These are phyloP conservation scores for Physaria fendleri DNA, from an alignment of 345 rosid species.

Conservation along the genomic window DNA sequence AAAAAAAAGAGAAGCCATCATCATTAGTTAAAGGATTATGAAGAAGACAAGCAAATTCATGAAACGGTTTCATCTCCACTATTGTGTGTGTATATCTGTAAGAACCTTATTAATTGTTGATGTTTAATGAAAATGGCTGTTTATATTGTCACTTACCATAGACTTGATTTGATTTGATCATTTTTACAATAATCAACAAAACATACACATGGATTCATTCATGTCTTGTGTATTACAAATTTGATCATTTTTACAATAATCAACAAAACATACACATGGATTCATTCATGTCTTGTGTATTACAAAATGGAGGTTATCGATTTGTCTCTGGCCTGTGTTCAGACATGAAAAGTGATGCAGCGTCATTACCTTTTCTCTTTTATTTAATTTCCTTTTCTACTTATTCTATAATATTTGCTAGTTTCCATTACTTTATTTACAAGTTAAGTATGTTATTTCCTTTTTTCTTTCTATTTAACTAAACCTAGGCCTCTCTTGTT, in stretches of 20 bases:
- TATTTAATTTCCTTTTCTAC: too few relatives aligned
- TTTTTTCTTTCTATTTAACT: too few relatives aligned
- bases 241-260: neutral
- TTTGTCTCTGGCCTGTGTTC: conserved; percentile 20
- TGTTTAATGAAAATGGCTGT: conserved; percentile 10
- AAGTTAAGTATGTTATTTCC: too few relatives aligned
- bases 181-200: conserved; percentile 7
- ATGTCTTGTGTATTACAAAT: neutral
- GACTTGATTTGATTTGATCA: conserved; percentile 1
- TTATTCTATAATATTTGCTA: too few relatives aligned
- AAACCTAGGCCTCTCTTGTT: too few relatives aligned
- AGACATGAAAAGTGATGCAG: conserved; percentile 64
- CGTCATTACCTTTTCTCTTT: too few relatives aligned
- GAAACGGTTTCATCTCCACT: conserved; percentile 7
- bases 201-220: neutral
- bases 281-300: neutral
- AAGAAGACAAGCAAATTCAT: too few relatives aligned
- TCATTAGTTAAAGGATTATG: too few relatives aligned
- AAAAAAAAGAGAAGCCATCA: too few relatives aligned
- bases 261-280: neutral
- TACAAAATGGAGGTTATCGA: conserved; percentile 1
- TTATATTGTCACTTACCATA: neutral
- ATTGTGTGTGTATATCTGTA: conserved; percentile 17
- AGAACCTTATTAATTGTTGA: conserved; percentile 1
- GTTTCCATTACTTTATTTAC: too few relatives aligned